These are phyloP conservation scores for Symbiodinium pilosum DNA, from an alignment of 73 alveolate species.

Conservation along the genomic window DNA sequence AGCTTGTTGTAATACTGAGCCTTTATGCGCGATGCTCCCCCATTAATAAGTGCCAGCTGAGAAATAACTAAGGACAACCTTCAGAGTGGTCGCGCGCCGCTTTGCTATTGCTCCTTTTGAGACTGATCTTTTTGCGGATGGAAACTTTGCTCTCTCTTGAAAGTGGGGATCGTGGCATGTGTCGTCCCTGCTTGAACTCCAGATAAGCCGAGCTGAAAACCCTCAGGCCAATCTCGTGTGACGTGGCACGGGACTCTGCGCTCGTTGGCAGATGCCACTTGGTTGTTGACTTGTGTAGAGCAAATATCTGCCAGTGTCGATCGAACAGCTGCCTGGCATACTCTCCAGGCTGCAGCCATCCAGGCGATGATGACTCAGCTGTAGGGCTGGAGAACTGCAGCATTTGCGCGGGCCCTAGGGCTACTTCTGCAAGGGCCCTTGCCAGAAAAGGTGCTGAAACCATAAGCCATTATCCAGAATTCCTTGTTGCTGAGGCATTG, in stretches of 20 bases:
- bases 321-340: no score
- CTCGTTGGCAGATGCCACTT: neutral
- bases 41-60: no score
- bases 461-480: neutral
- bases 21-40: no score
- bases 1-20: no score
- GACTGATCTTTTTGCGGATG: no score
- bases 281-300: neutral
- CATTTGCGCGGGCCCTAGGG: neutral
- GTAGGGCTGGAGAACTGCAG: constrained; percentile 4
- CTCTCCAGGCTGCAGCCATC: neutral
- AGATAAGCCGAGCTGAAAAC: no score
- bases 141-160: no score
- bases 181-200: no score
- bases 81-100: neutral
- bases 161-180: no score
- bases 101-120: no score
- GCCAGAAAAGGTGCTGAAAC: no score
- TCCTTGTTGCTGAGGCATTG: neutral
- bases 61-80: constrained; percentile 3
- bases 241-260: neutral
- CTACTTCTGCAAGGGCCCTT: neutral
- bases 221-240: constrained; percentile 23
- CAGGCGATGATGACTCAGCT: neutral
- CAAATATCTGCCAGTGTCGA: neutral